These are phyloP conservation scores for Glycine tomentella DNA, from an alignment of 306 rosid genomes.

Conservation along the genomic window DNA sequence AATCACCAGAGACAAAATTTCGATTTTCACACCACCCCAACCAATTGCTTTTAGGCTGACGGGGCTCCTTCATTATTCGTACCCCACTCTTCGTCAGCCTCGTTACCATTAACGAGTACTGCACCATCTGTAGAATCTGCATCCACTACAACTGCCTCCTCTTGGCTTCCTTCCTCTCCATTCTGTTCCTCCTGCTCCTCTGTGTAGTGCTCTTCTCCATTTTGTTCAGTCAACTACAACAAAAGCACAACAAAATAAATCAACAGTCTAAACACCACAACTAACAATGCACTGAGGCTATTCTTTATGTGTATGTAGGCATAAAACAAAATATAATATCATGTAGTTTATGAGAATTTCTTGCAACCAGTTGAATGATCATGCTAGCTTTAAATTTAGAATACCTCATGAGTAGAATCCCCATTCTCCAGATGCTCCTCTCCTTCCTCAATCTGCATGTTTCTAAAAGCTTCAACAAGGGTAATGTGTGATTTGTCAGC, in stretches of 20 bases:
- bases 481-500: slow-evolving; percentile 71
- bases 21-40: slow-evolving; percentile 94
- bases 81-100: slow-evolving; percentile 99
- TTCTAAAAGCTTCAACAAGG: slow-evolving; percentile 87
- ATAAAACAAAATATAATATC: slow-evolving; percentile 9
- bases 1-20: slow-evolving; percentile 99
- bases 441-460: slow-evolving; percentile 71
- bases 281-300: slow-evolving; percentile 17
- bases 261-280: slow-evolving; percentile 34
- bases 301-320: neutral
- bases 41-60: slow-evolving; percentile 97
- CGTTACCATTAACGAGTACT: slow-evolving; percentile 87
- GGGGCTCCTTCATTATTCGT: slow-evolving; percentile 97
- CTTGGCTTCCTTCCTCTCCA: slow-evolving; percentile 83
- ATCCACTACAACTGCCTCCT: slow-evolving; percentile 95
- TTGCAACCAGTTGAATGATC: too few species aligned
- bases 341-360: too few species aligned
- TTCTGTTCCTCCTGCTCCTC: slow-evolving; percentile 52
- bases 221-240: slow-evolving; percentile 54
- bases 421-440: slow-evolving; percentile 89
- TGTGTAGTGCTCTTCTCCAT: slow-evolving; percentile 54
- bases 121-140: slow-evolving; percentile 97
- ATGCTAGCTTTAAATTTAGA: too few species aligned
- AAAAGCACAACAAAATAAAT: slow-evolving; percentile 37
- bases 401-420: slow-evolving; percentile 77